Conservation (phyloP, 2,329 filamentous ascomycete species). For the Zymoseptoria brevis region DNA sequence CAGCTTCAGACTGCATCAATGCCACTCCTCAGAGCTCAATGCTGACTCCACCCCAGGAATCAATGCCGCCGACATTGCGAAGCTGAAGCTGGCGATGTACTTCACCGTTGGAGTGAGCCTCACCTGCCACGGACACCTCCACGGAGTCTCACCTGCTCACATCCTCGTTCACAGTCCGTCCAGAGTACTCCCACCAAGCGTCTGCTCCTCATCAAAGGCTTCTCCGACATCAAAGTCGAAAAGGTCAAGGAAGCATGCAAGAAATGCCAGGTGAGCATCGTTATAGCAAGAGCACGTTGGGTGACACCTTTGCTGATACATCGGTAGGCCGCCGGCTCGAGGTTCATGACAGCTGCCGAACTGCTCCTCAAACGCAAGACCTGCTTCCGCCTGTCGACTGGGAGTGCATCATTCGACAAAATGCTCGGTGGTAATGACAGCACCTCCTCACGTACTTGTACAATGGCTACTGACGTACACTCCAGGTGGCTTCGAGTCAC, state of each 20-base stretch:
- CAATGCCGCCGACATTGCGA: constrained; percentile 56
- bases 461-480: constrained; percentile 26
- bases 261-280: constrained; percentile 47
- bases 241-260: constrained; percentile 61
- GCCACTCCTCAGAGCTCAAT: not conserved
- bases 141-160: not conserved
- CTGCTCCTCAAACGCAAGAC: constrained; percentile 54
- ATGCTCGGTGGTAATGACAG: constrained; percentile 37
- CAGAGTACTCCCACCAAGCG: constrained; percentile 52
- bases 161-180: constrained; percentile 42
- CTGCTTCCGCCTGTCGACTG: constrained; percentile 58
- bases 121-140: not conserved
- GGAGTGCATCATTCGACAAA: constrained; percentile 60
- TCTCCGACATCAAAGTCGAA: constrained; percentile 63
- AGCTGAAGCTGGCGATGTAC: constrained; percentile 55
- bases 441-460: not conserved
- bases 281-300: not conserved
- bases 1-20: not conserved
- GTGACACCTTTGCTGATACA: constrained; percentile 7
- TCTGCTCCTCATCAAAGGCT: constrained; percentile 60
- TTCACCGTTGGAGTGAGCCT: constrained; percentile 53
- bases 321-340: constrained; percentile 47
- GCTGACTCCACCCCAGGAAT: constrained; percentile 40
- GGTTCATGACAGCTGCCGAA: constrained; percentile 60
- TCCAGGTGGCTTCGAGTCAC: constrained; percentile 57